phyloP scores from a whole-genome alignment of 1,284 basidiomycete genomes.

The Sporisorium iseilematis-ciliati region DNA sequence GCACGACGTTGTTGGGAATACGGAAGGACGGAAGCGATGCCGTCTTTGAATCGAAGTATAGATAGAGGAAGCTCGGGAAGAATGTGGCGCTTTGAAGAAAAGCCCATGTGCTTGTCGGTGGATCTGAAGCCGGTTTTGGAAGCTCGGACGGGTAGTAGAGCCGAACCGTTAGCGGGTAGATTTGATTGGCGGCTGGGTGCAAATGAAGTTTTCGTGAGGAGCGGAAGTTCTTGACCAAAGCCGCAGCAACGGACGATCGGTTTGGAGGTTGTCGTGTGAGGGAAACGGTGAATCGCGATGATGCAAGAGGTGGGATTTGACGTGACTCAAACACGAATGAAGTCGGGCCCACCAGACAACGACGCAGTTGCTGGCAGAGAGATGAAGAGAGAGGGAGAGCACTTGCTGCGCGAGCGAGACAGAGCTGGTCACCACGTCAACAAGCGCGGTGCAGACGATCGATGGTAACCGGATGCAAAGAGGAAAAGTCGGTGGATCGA shows the following conservation, averaged over 20 bases:
- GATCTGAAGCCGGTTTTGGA: not conserved
- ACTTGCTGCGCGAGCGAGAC: no score
- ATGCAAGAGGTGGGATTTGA: constrained; percentile 7
- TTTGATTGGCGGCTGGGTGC: not conserved
- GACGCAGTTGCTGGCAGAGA: not conserved
- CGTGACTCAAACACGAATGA: not conserved
- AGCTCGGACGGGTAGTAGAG: not conserved
- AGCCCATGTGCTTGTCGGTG: not conserved
- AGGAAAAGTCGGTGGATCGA: constrained; percentile 4
- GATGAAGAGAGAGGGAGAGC: no score
- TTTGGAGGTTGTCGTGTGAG: not conserved
- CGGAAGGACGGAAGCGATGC: not conserved
- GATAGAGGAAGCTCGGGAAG: not conserved
- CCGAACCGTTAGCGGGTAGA: not conserved
- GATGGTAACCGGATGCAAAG: not conserved
- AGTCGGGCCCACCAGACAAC: constrained; percentile 1
- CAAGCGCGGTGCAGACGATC: not conserved
- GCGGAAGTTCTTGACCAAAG: not conserved
- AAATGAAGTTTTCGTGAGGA: not conserved
- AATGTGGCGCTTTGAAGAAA: no score
- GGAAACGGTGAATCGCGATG: not conserved
- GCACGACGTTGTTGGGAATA: not conserved
- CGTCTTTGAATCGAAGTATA: not conserved
- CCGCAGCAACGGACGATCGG: constrained; percentile 1
- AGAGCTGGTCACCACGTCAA: not conserved